Evolutionary conservation across 2,329 filamentous ascomycete genomes (phyloP), one percentile per base, ranked within the genome.

Genomic region (Pseudocercospora macadamiae): DNA sequence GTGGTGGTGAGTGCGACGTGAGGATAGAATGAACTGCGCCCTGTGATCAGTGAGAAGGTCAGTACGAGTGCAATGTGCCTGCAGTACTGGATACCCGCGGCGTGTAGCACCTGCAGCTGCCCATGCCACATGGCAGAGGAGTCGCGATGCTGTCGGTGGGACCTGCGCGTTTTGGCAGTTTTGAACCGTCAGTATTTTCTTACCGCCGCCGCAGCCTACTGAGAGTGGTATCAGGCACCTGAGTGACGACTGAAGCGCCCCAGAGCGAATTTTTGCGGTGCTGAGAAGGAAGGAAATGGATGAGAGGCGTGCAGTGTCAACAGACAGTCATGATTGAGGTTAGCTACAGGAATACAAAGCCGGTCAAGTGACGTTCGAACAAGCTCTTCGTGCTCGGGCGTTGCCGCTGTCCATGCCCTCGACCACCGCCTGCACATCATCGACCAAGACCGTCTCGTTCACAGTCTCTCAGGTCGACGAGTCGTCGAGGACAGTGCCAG

Each of bases 271-370:
- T 18, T 23, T 19, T 21, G 23, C 19, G 19, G 23, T 23, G n/a
- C 19, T 47, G 42, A 23, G 42, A 28, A 47, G 23, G 10, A 47
- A 47, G 18, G 37, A 21, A 21, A 19, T 8, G 7, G 23, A 47
- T 47, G 19, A 28, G 19, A 9, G 42, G 9, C 3, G 5, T 47
- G 42, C 21, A 21, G n/a, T 18, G 23, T 6, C 42, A 47, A 12
- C 21, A 26, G 4, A 47, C 9, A 26, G 3, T 47, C 42, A 25
- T 23, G 42, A 28, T 25, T 47, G 42, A 23, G 42, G 42, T 47
- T 47, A 47, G 42, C 42, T 47, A 47, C 42, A 26, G 42, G 42
- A 26, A 47, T 25, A 47, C 23, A 47, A 19, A 23, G 42, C 23
- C 23, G 42, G 16, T 12, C 42, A 47, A 26, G 42, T 47, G 42